Conservation (phyloP, 345 rosid species). For the Eucalyptus victrix region DNA sequence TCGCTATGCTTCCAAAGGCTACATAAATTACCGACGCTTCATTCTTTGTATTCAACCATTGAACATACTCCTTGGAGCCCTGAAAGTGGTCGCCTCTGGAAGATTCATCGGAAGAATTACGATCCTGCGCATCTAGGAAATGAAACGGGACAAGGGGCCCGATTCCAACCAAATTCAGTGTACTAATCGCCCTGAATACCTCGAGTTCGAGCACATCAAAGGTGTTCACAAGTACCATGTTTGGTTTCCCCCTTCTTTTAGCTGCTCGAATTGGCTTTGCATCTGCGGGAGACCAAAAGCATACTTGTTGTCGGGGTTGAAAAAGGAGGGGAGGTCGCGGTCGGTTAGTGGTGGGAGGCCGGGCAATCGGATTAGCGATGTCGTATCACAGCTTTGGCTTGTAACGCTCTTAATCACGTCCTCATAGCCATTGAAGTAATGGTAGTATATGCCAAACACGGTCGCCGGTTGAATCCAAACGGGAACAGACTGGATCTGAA, state of each 20-base stretch:
- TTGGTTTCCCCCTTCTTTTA: background rate
- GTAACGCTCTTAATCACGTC: background rate
- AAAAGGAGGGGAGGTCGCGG: conserved; percentile 43
- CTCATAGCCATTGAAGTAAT: conserved; percentile 29
- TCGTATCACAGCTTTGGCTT: background rate
- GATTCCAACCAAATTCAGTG: background rate
- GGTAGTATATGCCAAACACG: conserved; percentile 42
- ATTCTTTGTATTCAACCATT: background rate
- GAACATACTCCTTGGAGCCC: background rate
- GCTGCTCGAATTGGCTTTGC: background rate
- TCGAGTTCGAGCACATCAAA: background rate
- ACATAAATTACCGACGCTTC: background rate
- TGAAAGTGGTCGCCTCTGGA: background rate
- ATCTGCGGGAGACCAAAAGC: background rate
- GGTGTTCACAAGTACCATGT: background rate
- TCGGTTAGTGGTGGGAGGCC: conserved; percentile 23
- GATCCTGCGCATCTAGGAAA: background rate
- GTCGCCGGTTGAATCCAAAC: conserved; percentile 67
- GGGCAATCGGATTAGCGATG: conserved; percentile 12
- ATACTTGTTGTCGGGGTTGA: conserved; percentile 4
- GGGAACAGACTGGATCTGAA: conserved; percentile 12
- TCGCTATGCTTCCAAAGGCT: background rate
- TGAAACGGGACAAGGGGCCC: background rate
- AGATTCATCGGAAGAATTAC: background rate
- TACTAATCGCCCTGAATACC: background rate